A percentile compares a stretch with the other conserved stretches of the same genome.
These are phyloP conservation scores for Penicillium egyptiacum DNA, from an alignment of 495 filamentous ascomycete genomes.

Conservation along the genomic window DNA sequence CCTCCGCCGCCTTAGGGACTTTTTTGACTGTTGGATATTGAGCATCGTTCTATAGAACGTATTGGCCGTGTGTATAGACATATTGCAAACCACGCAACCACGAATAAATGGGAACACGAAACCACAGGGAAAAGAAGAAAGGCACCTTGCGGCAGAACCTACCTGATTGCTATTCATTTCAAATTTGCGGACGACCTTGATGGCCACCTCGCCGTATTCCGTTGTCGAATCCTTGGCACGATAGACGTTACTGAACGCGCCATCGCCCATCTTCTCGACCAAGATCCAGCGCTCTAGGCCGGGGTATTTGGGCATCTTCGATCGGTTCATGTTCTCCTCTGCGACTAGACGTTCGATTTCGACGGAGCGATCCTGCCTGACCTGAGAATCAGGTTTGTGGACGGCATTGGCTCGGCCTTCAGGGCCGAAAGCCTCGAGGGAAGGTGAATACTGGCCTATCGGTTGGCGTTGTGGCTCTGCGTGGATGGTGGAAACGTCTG, in stretches of 20 bases:
- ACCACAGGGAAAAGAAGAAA: conserved; percentile 22
- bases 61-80: conserved; percentile 37
- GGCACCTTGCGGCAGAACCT: conserved; percentile 35
- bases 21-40: conserved; percentile 96
- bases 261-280: conserved; percentile 97
- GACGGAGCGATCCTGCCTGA: conserved; percentile 46
- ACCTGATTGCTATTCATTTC: conserved; percentile 99
- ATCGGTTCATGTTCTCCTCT: conserved; percentile 81
- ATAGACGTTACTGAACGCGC: conserved; percentile 98
- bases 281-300: conserved; percentile 88
- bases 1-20: conserved; percentile 91
- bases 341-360: conserved; percentile 80
- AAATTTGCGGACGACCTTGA: conserved; percentile 98
- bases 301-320: conserved; percentile 87
- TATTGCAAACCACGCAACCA: conserved; percentile 2
- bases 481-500: conserved; percentile 65
- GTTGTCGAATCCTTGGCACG: conserved; percentile 73
- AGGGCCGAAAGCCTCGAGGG: conserved; percentile 56
- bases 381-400: conserved; percentile 55
- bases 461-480: conserved; percentile 61
- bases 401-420: conserved; percentile 49
- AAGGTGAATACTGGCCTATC: conserved; percentile 49
- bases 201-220: conserved; percentile 78
- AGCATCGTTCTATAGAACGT: conserved; percentile 59
- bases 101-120: neutral